Percentiles rank a stretch among this genome's conserved stretches.
Conservation (phyloP, 371 early-diverging fungal species). For the Amoeboaphelidium occidentale region DNA sequence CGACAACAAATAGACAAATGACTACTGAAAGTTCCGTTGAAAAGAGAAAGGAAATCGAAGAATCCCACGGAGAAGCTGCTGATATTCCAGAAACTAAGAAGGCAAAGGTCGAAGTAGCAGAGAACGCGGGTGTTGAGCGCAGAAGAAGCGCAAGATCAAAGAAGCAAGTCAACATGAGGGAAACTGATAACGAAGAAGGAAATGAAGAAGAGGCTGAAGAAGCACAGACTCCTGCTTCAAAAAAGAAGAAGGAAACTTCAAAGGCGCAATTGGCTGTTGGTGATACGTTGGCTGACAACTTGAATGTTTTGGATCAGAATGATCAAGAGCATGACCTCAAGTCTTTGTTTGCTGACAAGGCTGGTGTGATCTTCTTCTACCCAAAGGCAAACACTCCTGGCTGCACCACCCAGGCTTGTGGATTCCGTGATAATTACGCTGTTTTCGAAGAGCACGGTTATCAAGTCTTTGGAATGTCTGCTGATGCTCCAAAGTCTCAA, state of each 20-base stretch:
- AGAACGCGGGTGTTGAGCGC: too few relatives aligned
- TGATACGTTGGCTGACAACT: neutral
- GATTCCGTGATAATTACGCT: conserved; percentile 8
- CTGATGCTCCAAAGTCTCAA: conserved; percentile 5
- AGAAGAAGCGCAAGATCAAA: too few relatives aligned
- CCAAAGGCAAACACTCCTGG: conserved; percentile 17
- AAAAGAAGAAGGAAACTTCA: neutral
- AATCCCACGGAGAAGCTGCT: too few relatives aligned
- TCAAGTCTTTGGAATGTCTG: conserved; percentile 10
- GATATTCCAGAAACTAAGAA: too few relatives aligned
- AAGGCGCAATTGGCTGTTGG: neutral
- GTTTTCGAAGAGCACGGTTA: conserved; percentile 7
- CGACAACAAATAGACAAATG: too few relatives aligned
- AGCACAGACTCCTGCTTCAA: neutral
- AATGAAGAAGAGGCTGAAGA: neutral
- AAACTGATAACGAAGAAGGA: neutral
- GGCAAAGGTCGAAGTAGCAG: too few relatives aligned
- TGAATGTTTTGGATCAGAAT: conserved; percentile 2
- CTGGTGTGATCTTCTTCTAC: conserved; percentile 15
- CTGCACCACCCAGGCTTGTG: conserved; percentile 15
- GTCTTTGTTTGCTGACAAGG: conserved; percentile 3
- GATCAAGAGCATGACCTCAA: conserved; percentile 3
- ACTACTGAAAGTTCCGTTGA: too few relatives aligned
- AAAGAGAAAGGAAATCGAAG: too few relatives aligned
- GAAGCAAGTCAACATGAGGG: conserved; percentile 1